phyloP scores from a whole-genome alignment of 495 filamentous ascomycete species.

The Penicillium pulvis region DNA sequence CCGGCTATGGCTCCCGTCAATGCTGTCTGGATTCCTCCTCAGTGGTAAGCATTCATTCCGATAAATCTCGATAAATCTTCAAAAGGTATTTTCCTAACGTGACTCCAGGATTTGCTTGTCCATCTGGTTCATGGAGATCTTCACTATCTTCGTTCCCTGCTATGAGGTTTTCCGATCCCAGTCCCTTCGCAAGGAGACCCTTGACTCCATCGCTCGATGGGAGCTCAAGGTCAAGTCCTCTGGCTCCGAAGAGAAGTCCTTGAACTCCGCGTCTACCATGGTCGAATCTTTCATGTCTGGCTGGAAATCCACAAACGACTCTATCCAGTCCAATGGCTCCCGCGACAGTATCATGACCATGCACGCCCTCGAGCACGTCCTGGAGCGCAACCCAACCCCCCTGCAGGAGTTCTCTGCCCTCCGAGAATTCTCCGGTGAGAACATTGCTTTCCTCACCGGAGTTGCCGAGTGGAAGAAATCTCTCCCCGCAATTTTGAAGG shows the following conservation, averaged over 20 bases:
- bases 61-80: not conserved
- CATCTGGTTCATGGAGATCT: conserved; percentile 54
- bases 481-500: conserved; percentile 16
- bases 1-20: conserved; percentile 59
- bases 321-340: conserved; percentile 25
- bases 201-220: conserved; percentile 40
- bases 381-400: conserved; percentile 54
- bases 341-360: conserved; percentile 55
- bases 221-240: conserved; percentile 30
- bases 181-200: conserved; percentile 43
- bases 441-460: conserved; percentile 64
- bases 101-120: conserved; percentile 53
- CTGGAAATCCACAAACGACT: conserved; percentile 34
- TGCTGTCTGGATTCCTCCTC: conserved; percentile 52
- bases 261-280: conserved; percentile 33
- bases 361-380: conserved; percentile 59
- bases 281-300: conserved; percentile 38
- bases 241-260: conserved; percentile 28
- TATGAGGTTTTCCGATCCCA: conserved; percentile 54
- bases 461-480: conserved; percentile 56
- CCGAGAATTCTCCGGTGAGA: conserved; percentile 69
- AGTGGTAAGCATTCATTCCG: conserved; percentile 29
- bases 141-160: conserved; percentile 56
- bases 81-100: not conserved
- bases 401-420: conserved; percentile 62